Base-by-base conservation (phyloP, 352 stramenopile species). In the Globisporangium recalcitrans region DNA sequence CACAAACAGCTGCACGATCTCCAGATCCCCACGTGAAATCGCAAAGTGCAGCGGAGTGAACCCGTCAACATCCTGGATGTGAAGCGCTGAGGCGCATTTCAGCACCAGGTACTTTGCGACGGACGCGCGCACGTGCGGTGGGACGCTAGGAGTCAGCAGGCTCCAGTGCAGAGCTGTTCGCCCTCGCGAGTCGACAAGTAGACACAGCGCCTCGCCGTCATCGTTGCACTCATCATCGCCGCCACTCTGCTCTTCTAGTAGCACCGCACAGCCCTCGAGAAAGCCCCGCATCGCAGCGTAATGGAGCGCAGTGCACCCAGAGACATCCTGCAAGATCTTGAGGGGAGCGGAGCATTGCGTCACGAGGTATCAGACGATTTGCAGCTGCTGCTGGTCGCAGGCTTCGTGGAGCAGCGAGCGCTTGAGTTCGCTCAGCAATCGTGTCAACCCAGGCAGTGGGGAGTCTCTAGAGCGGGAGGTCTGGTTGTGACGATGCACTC, bases 371-470 rank as follows among this genome's bases (percentile, higher is more conserved):
- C 64, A 40, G 0, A 75, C 58, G 54, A 76, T 27, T 11, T 36
- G 11, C 4, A 75, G 2, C 3, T 80, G 69, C 10, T 64, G 46
- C 7, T 51, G 56, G 44, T 73, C 64, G 55, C 77, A 87, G 0
- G 79, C 81, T 68, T 91, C 79, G 36, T 89, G 81, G 7, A 91
- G 59, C n/a, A 88, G 47, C 16, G 81, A 78, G 26, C 67, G 60
- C 26, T 64, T 68, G 10, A 86, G 44, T 10, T 73, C 44, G 3
- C 47, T 48, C 19, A 86, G 49, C 22, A 59, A n/a, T n/a, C n/a
- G n/a, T n/a, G n/a, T n/a, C n/a, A n/a, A n/a, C n/a, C n/a, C n/a
- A n/a, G n/a, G n/a, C n/a, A n/a, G n/a, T n/a, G n/a, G n/a, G n/a
- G 38, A 46, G 38, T 46, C 36, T 44, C 36, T 44, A 6, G 5